Base-by-base conservation (phyloP, 2,329 filamentous ascomycete species). In the Aspergillus brasiliensis region DNA sequence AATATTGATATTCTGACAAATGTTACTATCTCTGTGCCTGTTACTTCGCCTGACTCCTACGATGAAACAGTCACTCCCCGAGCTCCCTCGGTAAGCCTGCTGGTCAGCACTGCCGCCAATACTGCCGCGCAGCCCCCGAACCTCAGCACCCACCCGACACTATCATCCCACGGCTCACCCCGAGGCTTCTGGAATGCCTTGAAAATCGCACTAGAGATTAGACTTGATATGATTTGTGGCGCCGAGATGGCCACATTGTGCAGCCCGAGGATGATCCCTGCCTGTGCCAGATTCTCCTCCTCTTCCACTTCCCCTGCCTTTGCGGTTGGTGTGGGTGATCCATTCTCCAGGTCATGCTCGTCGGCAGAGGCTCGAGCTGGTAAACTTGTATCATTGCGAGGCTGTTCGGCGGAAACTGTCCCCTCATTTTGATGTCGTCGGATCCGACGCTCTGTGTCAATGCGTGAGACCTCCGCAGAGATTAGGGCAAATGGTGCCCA, bases 401-500 rank as follows among this genome's bases (percentile, higher is more conserved):
- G 48, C 31, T 56, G 65, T 25, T 59, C 58, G 23, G 21, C 48
- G 11, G 62, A 42, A 6, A 27, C 37, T 4, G 78, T 77, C 13
- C 81, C 69, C 28, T 63, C 65, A 28, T 62, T 46, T n/a, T 64
- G 64, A 21, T 76, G 77, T 21, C 81, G 77, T 25, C 79, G 75
- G 11, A 82, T 78, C 21, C 86, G 82, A 54, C 83, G 81, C 51
- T 88, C 84, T 25, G 89, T 87, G 71, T 97, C 91, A 5, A 92
- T 88, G 61, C 88, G 90, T 62, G 90, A 91, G 63, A 98, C 93
- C 75, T 98, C 94, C 5, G 91, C 91, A 48, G 91, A 92, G 73
- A 98, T 97, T 68, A 98, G 90, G 40, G 94, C 93, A 80, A 94
- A 98, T 0, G 94, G 94, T 0, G 93, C 94, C 94, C 94, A 98